Percentiles rank a stretch among this genome's conserved stretches.
phyloP scores from a whole-genome alignment of 352 stramenopile genomes.

The Lagenidium sp. region DNA sequence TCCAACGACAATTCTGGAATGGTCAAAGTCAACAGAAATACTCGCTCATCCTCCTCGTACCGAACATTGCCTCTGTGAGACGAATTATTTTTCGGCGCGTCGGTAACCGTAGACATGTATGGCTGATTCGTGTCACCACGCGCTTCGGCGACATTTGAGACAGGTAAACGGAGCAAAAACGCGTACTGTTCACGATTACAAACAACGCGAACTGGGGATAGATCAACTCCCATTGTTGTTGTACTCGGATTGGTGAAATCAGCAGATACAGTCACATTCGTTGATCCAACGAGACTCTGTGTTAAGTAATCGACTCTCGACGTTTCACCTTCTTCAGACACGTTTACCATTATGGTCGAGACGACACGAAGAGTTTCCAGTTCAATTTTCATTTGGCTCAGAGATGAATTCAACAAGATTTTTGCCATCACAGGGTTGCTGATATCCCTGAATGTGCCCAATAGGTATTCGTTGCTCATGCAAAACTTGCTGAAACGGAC shows the following conservation, averaged over 20 bases:
- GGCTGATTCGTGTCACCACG: not conserved
- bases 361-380: constrained; percentile 62
- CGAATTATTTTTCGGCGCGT: not conserved
- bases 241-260: constrained; percentile 55
- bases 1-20: constrained; percentile 77
- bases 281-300: constrained; percentile 69
- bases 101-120: not conserved
- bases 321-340: constrained; percentile 17
- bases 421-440: constrained; percentile 74
- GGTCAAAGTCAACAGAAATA: constrained; percentile 42
- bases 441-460: constrained; percentile 52
- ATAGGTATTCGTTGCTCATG: constrained; percentile 53
- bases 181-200: constrained; percentile 82
- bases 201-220: constrained; percentile 57
- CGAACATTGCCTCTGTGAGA: not conserved
- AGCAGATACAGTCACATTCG: constrained; percentile 36
- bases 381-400: constrained; percentile 62
- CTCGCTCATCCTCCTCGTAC: constrained; percentile 30
- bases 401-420: constrained; percentile 74
- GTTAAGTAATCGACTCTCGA: constrained; percentile 26
- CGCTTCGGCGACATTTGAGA: constrained; percentile 66
- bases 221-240: constrained; percentile 42
- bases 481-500: constrained; percentile 59
- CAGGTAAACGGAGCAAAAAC: constrained; percentile 61
- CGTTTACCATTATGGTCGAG: constrained; percentile 63